These are phyloP conservation scores for Pythium myriotylum DNA, from an alignment of 352 stramenopile species.

Conservation along the genomic window DNA sequence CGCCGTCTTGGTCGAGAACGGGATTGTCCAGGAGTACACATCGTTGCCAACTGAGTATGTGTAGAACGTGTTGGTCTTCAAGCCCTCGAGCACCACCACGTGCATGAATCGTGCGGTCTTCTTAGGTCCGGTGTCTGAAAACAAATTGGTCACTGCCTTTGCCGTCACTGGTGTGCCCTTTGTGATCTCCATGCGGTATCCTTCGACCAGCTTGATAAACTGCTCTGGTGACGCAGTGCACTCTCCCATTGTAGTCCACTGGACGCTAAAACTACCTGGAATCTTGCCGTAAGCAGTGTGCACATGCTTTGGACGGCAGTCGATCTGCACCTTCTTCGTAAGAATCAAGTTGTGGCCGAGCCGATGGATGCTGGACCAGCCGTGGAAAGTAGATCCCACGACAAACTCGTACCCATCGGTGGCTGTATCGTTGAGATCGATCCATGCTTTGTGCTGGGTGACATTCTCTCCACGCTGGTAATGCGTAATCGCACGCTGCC, in stretches of 20 bases:
- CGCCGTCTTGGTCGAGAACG: constrained; percentile 77
- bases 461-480: constrained; percentile 51
- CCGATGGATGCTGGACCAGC: constrained; percentile 71
- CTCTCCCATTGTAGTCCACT: constrained; percentile 77
- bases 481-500: constrained; percentile 57
- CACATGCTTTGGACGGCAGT: constrained; percentile 78
- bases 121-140: constrained; percentile 66
- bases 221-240: constrained; percentile 44
- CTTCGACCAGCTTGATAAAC: constrained; percentile 60
- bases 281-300: constrained; percentile 74
- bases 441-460: constrained; percentile 69
- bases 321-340: constrained; percentile 40
- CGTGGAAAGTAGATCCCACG: constrained; percentile 77
- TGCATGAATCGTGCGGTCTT: constrained; percentile 67
- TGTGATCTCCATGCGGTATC: constrained; percentile 53
- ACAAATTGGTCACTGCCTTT: constrained; percentile 57
- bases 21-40: constrained; percentile 79
- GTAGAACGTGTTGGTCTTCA: constrained; percentile 71
- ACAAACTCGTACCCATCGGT: constrained; percentile 63
- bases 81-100: constrained; percentile 58
- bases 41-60: constrained; percentile 85
- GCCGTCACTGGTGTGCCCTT: constrained; percentile 42
- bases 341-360: constrained; percentile 57
- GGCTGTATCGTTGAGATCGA: constrained; percentile 37
- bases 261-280: constrained; percentile 64